Percentiles rank a stretch among this genome's conserved stretches.
phyloP scores from a whole-genome alignment of 2,329 filamentous ascomycete genomes.

The Botryotinia narcissicola region DNA sequence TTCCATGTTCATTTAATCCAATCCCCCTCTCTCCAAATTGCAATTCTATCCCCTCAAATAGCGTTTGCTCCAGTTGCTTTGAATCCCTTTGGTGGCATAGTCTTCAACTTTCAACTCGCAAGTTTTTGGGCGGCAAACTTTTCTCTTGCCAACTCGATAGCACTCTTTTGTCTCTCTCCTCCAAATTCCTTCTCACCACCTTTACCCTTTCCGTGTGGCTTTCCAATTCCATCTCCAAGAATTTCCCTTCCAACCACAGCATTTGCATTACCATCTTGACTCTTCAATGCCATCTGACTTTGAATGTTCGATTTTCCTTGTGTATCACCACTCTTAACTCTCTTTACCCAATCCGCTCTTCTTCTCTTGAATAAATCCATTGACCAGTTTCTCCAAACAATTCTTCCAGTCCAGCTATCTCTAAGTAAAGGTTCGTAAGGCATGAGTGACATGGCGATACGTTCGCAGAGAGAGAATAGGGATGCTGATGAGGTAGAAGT shows the following conservation, averaged over 20 bases:
- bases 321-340: conserved; percentile 40
- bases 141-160: conserved; percentile 37
- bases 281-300: conserved; percentile 3
- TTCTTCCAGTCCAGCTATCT: conserved; percentile 63
- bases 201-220: conserved; percentile 19
- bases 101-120: conserved; percentile 21
- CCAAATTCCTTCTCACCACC: conserved; percentile 22
- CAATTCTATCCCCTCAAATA: not conserved
- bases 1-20: not conserved
- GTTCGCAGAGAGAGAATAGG: conserved; percentile 65
- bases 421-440: conserved; percentile 58
- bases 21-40: not conserved
- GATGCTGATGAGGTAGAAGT: conserved; percentile 24
- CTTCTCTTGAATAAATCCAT: conserved; percentile 69
- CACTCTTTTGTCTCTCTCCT: conserved; percentile 28
- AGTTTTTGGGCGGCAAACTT: conserved; percentile 35
- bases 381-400: conserved; percentile 71
- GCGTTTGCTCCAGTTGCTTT: conserved; percentile 22
- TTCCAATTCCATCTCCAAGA: conserved; percentile 1
- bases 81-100: conserved; percentile 19
- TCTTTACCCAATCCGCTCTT: conserved; percentile 61
- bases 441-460: conserved; percentile 61
- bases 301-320: conserved; percentile 5
- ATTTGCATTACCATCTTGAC: conserved; percentile 16
- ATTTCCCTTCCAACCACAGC: conserved; percentile 4